A percentile compares a stretch with the other conserved stretches of the same genome.
phyloP scores from a whole-genome alignment of 2,329 filamentous ascomycete species.

The Didymella exigua region DNA sequence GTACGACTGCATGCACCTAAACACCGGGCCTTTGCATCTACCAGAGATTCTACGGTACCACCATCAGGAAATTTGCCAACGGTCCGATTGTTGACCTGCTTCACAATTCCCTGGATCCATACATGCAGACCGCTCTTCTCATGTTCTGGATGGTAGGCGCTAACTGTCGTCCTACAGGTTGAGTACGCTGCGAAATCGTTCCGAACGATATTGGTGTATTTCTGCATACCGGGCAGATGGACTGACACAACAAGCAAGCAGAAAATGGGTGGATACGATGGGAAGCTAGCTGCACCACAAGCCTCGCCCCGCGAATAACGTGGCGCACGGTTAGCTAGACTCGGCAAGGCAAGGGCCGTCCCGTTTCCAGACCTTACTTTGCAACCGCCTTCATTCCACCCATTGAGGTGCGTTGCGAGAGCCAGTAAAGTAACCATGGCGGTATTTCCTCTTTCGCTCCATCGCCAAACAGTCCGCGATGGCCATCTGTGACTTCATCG shows the following conservation, averaged over 20 bases:
- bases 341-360: slow-evolving; percentile 15
- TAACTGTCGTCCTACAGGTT: background rate
- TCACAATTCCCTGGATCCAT: background rate
- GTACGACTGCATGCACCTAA: background rate
- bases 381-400: background rate
- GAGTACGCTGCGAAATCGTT: background rate
- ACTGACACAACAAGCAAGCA: background rate
- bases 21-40: background rate
- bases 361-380: slow-evolving; percentile 6
- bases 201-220: background rate
- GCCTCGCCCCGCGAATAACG: background rate
- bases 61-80: background rate
- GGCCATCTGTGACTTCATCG: background rate
- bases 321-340: slow-evolving; percentile 3
- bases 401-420: background rate
- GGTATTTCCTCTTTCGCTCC: background rate
- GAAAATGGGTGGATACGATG: background rate
- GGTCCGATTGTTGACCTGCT: slow-evolving; percentile 4
- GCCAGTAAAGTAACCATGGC: background rate
- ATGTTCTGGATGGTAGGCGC: background rate
- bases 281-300: background rate
- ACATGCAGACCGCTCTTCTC: slow-evolving; percentile 9
- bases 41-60: background rate
- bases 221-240: slow-evolving; percentile 12
- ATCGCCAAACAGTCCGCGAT: background rate